Evolutionary conservation across 805 yeast species (phyloP), one percentile per base, ranked within the genome.

Genomic region (Hanseniaspora nectarophila): DNA sequence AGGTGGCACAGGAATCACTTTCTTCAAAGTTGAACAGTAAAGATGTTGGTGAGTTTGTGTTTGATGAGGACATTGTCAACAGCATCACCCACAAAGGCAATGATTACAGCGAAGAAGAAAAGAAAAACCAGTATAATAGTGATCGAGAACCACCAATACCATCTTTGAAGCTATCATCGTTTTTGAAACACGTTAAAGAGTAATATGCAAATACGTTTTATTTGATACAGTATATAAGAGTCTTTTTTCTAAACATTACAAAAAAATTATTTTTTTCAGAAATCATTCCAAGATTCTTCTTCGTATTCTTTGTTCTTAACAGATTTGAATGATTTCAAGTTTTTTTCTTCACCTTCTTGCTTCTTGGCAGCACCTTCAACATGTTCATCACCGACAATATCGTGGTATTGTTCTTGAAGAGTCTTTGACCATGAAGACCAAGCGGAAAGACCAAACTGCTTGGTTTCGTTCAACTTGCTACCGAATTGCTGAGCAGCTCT

Each of bases 401-500:
- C 66, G 23, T 60, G 58, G 34, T 61, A 62, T 62, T 72, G 68
- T 16, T 61, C 62, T 46, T 66, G 66, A 24, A 66, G 56, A 58
- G 67, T 64, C 58, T 63, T 73, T 2, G 87, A 80, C 61, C 80
- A 78, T 16, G 71, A 70, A 56, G 72, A 74, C 60, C 77, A 74
- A n/a, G 82, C 80, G 57, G 81, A 82, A 51, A 78, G 80, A 26
- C 95, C 85, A 58, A 78, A 79, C 55, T 72, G 75, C 32, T 94
- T 84, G 0, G 96, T 86, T 57, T 88, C 94, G 64, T 85, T 95
- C 70, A 90, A 84, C 62, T 81, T 87, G 63, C 85, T 95, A 45
- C 97, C 96, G 70, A 90, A 92, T 71, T 92, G 97, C 54, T 86
- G 82, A 76, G 95, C 85, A n/a, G 97, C 97, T 59, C 87, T 78